Evolutionary conservation across 2,329 filamentous ascomycete species (phyloP), one percentile per base, ranked within the genome.

Genomic region (Dactylellina parvicollis): DNA sequence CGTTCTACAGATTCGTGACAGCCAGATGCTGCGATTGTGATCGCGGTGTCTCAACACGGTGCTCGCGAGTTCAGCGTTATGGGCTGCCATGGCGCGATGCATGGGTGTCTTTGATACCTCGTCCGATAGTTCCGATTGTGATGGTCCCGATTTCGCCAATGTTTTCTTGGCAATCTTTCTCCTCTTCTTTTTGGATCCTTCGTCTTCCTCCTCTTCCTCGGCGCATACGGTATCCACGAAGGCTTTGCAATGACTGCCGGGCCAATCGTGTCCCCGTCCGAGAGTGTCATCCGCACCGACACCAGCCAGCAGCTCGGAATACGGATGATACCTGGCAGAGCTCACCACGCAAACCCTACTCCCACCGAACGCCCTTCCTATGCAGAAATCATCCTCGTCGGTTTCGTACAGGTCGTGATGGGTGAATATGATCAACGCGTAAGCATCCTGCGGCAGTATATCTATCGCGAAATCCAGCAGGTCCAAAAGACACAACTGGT

Each of bases 361-460:
- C 0, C 84, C 86, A 0, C 89, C 89, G 77, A 88, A 91, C 0
- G 89, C 88, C 26, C 88, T 80, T 0, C 88, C 89, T 73, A 88
- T 89, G 59, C 85, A 87, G 76, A 90, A 91, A 18, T 87, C 84
- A 70, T 90, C 89, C 0, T 89, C 85, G 0, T 88, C 86, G 54
- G 84, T 84, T 76, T 90, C 87, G 76, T 87, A 90, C 12, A 90
- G 79, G 77, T 90, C 88, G n/a, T 89, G 85, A 32, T 87, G 80
- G 0, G 85, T 80, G 0, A 90, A 77, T 34, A 90, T 78, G 0
- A 88, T 76, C 0, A 89, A 77, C 0, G 87, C 83, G 69, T 88
- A 87, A 0, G 87, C 88, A 76, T 90, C 85, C 0, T 76, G 55
- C 0, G 87, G 87, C 0, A 90, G 79, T 14, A 85, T 81, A 1